Evolutionary conservation across 352 stramenopile genomes (phyloP), one percentile per base, ranked within the genome.

Genomic region (Phytophthora hibernalis): DNA sequence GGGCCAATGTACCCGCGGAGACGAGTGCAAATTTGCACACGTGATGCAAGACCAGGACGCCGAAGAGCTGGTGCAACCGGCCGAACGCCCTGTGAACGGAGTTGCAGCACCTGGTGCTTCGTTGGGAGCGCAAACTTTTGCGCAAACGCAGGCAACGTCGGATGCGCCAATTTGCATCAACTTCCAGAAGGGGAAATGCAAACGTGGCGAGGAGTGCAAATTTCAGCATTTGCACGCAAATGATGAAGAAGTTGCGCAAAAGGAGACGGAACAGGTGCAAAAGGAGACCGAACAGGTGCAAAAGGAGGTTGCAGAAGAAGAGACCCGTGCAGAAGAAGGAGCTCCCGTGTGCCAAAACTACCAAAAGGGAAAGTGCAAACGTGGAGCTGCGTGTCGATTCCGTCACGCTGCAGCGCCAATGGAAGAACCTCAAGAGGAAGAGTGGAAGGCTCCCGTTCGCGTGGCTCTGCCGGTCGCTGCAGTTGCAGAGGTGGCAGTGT

Each of bases 141-240:
- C 55, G 9, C 50, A 68, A 50, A 77, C 61, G 5, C 69, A 82
- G 15, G 72, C 71, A 0, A 67, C 58, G 18, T 65, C 63, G n/a
- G 80, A 91, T 55, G 80, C 82, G 8, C 79, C 81, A 0, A 70
- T 90, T 65, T 91, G 83, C 54, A 90, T 90, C 49, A 89, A 85
- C 61, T 91, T 88, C 60, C 81, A 86, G 52, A 90, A 89, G 51
- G 83, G 83, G 33, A 89, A 89, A 59, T 92, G 81, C 63, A 90
- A 90, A 72, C 83, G 83, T 42, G 83, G 83, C 0, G 47, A 64
- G 16, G 65, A 59, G 1, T 91, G 83, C 55, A 83, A 83, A 43
- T 91, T 89, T 51, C 79, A 80, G 37, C 83, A 90, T 62, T 63
- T 89, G 54, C 54, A 61, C 21, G 77, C 45, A 15, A 60, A 43